A percentile compares a stretch with the other conserved stretches of the same genome.
phyloP scores from a whole-genome alignment of 2,329 filamentous ascomycete species.

The Alternaria incomplexa region DNA sequence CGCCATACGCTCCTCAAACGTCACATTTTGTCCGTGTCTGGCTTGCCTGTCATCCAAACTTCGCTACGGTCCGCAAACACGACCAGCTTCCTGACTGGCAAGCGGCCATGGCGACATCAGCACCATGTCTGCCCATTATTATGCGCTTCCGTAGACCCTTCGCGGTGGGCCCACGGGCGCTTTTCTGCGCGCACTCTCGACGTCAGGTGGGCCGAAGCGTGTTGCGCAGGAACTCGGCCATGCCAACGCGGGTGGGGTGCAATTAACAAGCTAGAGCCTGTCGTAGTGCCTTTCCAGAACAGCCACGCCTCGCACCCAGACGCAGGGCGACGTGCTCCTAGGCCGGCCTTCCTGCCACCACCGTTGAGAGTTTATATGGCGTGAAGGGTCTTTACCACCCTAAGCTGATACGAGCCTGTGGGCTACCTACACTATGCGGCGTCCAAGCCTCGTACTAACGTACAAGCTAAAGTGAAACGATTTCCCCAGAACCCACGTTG shows the following conservation, averaged over 20 bases:
- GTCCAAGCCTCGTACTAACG: conserved; percentile 26
- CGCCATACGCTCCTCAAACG: conserved; percentile 26
- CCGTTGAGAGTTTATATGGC: conserved; percentile 21
- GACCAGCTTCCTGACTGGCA: conserved; percentile 12
- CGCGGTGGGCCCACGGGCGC: conserved; percentile 14
- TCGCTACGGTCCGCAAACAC: conserved; percentile 25
- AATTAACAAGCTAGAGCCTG: conserved; percentile 23
- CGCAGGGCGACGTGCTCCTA: conserved; percentile 22
- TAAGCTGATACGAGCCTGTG: conserved; percentile 16
- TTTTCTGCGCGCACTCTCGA: conserved; percentile 13
- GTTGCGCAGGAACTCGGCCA: conserved; percentile 29
- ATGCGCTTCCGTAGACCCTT: conserved; percentile 16
- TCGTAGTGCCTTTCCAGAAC: conserved; percentile 33
- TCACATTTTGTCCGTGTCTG: conserved; percentile 23
- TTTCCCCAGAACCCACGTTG: conserved; percentile 48
- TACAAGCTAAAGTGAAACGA: conserved; percentile 44
- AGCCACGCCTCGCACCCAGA: conserved; percentile 18
- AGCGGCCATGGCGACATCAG: conserved; percentile 18
- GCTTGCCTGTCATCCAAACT: conserved; percentile 12
- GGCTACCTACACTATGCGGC: conserved; percentile 24
- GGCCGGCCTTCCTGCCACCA: conserved; percentile 23
- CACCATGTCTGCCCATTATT: conserved; percentile 11
- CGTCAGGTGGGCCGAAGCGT: conserved; percentile 31
- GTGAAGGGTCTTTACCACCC: conserved; percentile 9
- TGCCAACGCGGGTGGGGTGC: conserved; percentile 20